Conservation (phyloP, 2,329 filamentous ascomycete genomes). For the Beauveria varroae region DNA sequence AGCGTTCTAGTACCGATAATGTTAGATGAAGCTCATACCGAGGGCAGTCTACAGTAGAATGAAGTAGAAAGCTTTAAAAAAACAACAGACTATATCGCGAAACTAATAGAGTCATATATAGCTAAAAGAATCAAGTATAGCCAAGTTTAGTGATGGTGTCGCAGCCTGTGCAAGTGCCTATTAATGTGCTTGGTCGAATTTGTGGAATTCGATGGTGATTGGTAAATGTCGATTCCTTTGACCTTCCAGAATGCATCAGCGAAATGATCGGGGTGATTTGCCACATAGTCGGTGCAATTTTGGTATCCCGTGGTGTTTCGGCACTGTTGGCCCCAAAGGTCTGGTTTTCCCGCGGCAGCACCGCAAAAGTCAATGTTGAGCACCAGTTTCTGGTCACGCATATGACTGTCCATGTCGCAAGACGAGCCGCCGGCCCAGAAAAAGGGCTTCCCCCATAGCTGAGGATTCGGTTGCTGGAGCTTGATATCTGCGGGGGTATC, state of each 20-base stretch:
- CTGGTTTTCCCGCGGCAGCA: slow-evolving; percentile 47
- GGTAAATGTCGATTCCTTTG: background rate
- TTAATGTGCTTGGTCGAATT: background rate
- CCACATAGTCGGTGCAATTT: background rate
- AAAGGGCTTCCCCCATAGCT: slow-evolving; percentile 55
- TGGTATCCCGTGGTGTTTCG: background rate
- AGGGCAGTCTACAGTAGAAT: too few relatives aligned
- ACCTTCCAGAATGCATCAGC: background rate
- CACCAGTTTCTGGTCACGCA: slow-evolving; percentile 62
- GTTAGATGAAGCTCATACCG: too few relatives aligned
- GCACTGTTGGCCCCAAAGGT: background rate
- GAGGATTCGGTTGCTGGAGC: slow-evolving; percentile 48
- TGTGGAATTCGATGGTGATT: background rate
- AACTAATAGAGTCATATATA: too few relatives aligned
- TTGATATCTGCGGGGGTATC: slow-evolving; percentile 27
- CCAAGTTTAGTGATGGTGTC: background rate
- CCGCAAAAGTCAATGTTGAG: slow-evolving; percentile 72
- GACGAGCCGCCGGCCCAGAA: slow-evolving; percentile 48
- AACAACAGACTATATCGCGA: too few relatives aligned
- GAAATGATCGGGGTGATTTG: background rate
- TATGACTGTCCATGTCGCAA: slow-evolving; percentile 58
- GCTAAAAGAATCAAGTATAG: too few relatives aligned
- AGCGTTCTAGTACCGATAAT: too few relatives aligned
- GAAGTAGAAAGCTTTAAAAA: too few relatives aligned
- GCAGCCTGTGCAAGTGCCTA: background rate